Evolutionary conservation across 768 basidiomycete species (phyloP).

Genomic region (Suillus brevipes): DNA sequence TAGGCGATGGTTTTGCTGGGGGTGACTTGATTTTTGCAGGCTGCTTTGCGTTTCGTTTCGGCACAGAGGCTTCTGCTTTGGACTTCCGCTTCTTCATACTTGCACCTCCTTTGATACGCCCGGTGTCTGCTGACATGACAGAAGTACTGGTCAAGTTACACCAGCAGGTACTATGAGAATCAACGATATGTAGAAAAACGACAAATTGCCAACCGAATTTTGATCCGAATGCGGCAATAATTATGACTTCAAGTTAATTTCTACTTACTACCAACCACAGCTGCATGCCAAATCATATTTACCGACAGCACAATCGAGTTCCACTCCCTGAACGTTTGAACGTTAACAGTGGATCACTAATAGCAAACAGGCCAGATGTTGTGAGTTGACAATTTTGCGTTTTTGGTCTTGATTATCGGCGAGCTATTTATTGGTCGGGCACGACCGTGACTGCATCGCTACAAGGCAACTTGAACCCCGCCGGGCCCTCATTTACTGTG

Average conservation of each 20-base stretch:
- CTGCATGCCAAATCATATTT: no score
- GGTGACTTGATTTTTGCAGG: background rate
- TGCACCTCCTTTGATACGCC: background rate
- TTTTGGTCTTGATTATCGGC: conserved; percentile 47
- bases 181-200: background rate
- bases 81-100: conserved; percentile 1
- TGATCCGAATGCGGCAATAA: background rate
- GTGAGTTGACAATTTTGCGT: conserved; percentile 41
- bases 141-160: background rate
- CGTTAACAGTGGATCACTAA: conserved; percentile 41
- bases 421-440: conserved; percentile 62
- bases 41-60: background rate
- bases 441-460: conserved; percentile 92
- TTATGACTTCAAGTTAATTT: no score
- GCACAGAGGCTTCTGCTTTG: background rate
- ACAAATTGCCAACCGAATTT: background rate
- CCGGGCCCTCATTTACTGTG: conserved; percentile 28
- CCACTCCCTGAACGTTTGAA: conserved; percentile 19
- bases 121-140: background rate
- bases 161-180: background rate
- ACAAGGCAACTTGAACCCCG: conserved; percentile 71
- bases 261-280: no score
- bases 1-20: conserved; percentile 16
- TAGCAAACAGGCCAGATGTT: conserved; percentile 42
- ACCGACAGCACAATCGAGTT: no score